These are phyloP conservation scores for Iberis pinnata DNA, from an alignment of 345 rosid genomes.

Conservation along the genomic window DNA sequence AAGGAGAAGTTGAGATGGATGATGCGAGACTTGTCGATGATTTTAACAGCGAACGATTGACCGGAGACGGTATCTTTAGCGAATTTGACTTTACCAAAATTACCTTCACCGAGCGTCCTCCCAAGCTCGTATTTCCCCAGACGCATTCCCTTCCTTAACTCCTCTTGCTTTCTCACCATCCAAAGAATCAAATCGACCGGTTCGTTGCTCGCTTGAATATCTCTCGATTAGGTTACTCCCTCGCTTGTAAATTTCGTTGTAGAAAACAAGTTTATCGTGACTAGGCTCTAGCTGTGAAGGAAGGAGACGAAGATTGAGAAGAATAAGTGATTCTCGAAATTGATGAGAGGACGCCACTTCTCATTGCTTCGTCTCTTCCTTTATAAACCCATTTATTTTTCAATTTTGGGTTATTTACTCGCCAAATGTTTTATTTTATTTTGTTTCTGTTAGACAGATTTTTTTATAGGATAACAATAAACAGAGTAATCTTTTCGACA, in stretches of 20 bases:
- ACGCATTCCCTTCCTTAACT: slow-evolving; percentile 49
- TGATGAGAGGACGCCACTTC: slow-evolving; percentile 31
- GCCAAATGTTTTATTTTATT: not conserved
- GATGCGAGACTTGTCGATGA: slow-evolving; percentile 72
- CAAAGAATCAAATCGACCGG: slow-evolving; percentile 14
- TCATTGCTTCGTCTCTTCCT: slow-evolving; percentile 23
- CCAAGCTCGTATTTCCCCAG: slow-evolving; percentile 88
- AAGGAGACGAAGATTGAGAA: slow-evolving; percentile 24
- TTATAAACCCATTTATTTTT: slow-evolving; percentile 1
- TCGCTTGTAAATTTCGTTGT: too few relatives aligned
- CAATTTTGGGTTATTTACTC: not conserved
- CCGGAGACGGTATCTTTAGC: slow-evolving; percentile 62
- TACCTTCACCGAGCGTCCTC: slow-evolving; percentile 86
- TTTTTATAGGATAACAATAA: slow-evolving; percentile 19
- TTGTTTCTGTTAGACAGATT: slow-evolving; percentile 6
- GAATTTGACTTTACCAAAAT: slow-evolving; percentile 81
- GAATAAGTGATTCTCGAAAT: slow-evolving; percentile 17
- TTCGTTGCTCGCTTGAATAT: slow-evolving; percentile 1
- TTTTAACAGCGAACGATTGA: slow-evolving; percentile 65
- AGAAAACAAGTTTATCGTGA: too few relatives aligned
- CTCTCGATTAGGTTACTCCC: not conserved
- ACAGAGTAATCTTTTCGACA: slow-evolving; percentile 1
- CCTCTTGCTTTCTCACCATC: slow-evolving; percentile 31
- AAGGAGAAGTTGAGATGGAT: slow-evolving; percentile 60
- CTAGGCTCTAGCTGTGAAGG: too few relatives aligned